Conservation (phyloP, 1,139 yeast genomes). For the Hyphopichia buzzinii region DNA sequence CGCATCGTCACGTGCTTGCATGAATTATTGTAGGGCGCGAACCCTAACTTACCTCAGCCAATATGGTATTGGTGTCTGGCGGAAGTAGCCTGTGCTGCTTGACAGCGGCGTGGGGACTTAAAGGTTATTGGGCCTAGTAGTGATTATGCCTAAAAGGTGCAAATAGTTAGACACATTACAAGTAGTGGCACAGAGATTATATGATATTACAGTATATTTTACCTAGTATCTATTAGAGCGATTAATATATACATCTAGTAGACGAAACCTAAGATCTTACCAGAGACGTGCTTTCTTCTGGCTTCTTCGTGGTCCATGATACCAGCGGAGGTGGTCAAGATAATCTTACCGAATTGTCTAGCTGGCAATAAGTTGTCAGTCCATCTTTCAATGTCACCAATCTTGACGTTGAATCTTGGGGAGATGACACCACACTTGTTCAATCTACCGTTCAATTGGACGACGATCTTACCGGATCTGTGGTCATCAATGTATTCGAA, state of each 20-base stretch:
- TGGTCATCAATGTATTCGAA: slow-evolving; percentile 98
- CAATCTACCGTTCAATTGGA: slow-evolving; percentile 95
- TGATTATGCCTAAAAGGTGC: no score
- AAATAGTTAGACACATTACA: no score
- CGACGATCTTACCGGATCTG: slow-evolving; percentile 97
- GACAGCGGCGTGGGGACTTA: no score
- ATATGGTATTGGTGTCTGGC: no score
- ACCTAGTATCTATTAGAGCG: no score
- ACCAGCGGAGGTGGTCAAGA: slow-evolving; percentile 98
- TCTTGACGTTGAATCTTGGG: slow-evolving; percentile 96
- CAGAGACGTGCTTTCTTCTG: slow-evolving; percentile 99
- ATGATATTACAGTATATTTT: no score
- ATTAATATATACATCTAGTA: slow-evolving; percentile 53
- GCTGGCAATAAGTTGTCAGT: slow-evolving; percentile 97
- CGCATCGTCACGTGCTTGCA: slow-evolving; percentile 1
- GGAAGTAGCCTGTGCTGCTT: no score
- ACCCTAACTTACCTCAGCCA: not conserved
- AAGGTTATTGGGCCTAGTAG: no score
- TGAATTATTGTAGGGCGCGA: not conserved
- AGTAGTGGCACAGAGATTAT: no score
- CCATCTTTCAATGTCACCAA: slow-evolving; percentile 95
- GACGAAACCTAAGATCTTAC: slow-evolving; percentile 95
- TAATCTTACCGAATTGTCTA: slow-evolving; percentile 97
- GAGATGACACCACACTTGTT: slow-evolving; percentile 98
- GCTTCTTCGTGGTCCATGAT: slow-evolving; percentile 99